Evolutionary conservation across 345 rosid species (phyloP).

Genomic region (Lepidium aucheri): DNA sequence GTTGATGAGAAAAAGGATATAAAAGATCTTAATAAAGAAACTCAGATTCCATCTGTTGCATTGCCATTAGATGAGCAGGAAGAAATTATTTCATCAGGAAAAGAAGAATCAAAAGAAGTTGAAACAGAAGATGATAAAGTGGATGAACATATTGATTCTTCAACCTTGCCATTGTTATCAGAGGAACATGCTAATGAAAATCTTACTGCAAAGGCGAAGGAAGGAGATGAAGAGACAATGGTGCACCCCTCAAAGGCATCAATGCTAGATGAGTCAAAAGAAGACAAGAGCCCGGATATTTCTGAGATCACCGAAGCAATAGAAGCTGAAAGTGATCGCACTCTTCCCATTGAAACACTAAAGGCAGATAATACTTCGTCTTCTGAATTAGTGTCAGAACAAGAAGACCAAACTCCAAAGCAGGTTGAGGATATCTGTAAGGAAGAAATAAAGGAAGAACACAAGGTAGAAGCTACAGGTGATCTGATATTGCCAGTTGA

Average conservation of each 20-base stretch:
- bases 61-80: not conserved
- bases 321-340: conserved; percentile 4
- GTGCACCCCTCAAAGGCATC: not conserved
- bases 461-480: not conserved
- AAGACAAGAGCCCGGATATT: not conserved
- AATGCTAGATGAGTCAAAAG: conserved; percentile 11
- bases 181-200: not conserved
- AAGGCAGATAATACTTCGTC: not conserved
- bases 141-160: not conserved
- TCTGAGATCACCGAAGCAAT: not conserved
- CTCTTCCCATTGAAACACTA: not conserved
- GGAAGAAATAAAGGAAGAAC: conserved; percentile 11
- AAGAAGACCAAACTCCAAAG: conserved; percentile 12
- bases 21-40: not conserved
- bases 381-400: conserved; percentile 6
- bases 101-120: not conserved
- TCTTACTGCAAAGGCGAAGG: not conserved
- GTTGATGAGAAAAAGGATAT: not conserved
- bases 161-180: not conserved
- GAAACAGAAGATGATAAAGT: not conserved
- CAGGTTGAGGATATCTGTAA: not conserved
- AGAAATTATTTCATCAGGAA: not conserved
- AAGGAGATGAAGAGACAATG: not conserved
- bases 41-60: not conserved
- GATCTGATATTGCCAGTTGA: not conserved